Conservation (phyloP, 2,329 filamentous ascomycete genomes). For the Sporothrix variecibatus region DNA sequence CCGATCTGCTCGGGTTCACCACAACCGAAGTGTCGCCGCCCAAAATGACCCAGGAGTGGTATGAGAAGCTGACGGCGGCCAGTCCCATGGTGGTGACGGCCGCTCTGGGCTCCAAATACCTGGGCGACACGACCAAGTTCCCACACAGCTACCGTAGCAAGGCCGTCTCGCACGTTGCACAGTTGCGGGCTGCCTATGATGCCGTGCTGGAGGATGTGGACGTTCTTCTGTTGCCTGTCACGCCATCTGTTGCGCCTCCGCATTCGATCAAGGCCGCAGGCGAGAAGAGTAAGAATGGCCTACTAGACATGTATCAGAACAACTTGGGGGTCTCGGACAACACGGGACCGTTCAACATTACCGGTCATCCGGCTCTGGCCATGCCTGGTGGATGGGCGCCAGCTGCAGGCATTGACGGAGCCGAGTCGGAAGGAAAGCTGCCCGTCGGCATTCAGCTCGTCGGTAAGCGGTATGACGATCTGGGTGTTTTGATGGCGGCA, state of each 20-base stretch:
- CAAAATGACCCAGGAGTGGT: slow-evolving; percentile 44
- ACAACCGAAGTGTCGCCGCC: slow-evolving; percentile 37
- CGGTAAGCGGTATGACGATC: slow-evolving; percentile 36
- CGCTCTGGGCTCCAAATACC: slow-evolving; percentile 43
- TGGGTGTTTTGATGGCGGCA: slow-evolving; percentile 36
- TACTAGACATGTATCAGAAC: slow-evolving; percentile 45
- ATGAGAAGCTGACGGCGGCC: slow-evolving; percentile 44
- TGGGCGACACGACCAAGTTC: slow-evolving; percentile 35
- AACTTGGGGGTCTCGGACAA: slow-evolving; percentile 49
- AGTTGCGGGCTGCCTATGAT: slow-evolving; percentile 53
- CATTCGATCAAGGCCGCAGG: slow-evolving; percentile 37
- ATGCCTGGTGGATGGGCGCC: slow-evolving; percentile 46
- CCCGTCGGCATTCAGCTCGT: slow-evolving; percentile 40
- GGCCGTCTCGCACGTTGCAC: slow-evolving; percentile 48
- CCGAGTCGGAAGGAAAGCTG: slow-evolving; percentile 30
- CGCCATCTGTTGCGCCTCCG: slow-evolving; percentile 47
- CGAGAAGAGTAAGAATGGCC: slow-evolving; percentile 33
- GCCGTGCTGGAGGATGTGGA: slow-evolving; percentile 45
- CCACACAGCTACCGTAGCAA: slow-evolving; percentile 44
- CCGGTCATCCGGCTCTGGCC: slow-evolving; percentile 51
- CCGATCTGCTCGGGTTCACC: slow-evolving; percentile 38
- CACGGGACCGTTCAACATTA: slow-evolving; percentile 52
- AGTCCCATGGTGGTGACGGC: slow-evolving; percentile 51
- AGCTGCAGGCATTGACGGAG: slow-evolving; percentile 27
- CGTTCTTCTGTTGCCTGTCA: slow-evolving; percentile 51